These are phyloP conservation scores for Termitomyces eurrhizus DNA, from an alignment of 768 basidiomycete genomes.

Conservation along the genomic window DNA sequence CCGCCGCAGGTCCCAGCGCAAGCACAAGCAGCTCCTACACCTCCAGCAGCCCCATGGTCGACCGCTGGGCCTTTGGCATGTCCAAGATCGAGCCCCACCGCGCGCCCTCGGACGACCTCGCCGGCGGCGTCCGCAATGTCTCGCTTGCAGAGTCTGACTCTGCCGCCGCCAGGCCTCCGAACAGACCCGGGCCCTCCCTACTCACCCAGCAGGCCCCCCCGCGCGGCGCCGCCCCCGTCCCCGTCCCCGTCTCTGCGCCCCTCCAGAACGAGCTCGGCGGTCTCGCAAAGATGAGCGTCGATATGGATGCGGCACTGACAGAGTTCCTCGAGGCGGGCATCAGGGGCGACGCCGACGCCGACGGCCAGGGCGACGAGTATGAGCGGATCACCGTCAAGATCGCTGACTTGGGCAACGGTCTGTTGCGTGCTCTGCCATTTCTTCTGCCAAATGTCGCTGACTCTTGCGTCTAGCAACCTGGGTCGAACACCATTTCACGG, in stretches of 20 bases:
- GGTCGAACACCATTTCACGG: conserved; percentile 96
- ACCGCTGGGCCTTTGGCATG: conserved; percentile 92
- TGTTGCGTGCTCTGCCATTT: conserved; percentile 19
- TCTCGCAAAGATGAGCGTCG: conserved; percentile 9
- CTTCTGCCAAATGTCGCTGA: not conserved
- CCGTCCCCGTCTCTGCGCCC: conserved; percentile 15
- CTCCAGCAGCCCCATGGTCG: conserved; percentile 49
- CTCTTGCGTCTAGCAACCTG: conserved; percentile 58
- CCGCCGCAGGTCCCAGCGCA: not conserved
- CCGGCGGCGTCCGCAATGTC: conserved; percentile 36
- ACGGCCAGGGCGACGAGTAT: conserved; percentile 23
- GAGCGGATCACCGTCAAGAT: conserved; percentile 97
- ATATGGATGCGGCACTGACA: conserved; percentile 15
- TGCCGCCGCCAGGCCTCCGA: not conserved
- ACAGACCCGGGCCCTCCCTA: conserved; percentile 56
- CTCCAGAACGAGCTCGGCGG: not conserved
- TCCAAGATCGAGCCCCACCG: conserved; percentile 53
- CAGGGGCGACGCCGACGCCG: conserved; percentile 13
- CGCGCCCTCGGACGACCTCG: conserved; percentile 15
- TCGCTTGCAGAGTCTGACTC: conserved; percentile 19
- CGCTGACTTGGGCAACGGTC: conserved; percentile 95
- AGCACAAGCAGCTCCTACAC: conserved; percentile 41
- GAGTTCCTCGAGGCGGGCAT: conserved; percentile 14
- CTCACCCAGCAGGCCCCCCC: conserved; percentile 46
- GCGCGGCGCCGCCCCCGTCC: not conserved